Base-by-base conservation (phyloP, 305 asterid genomes). In the Fraxinus platypoda region DNA sequence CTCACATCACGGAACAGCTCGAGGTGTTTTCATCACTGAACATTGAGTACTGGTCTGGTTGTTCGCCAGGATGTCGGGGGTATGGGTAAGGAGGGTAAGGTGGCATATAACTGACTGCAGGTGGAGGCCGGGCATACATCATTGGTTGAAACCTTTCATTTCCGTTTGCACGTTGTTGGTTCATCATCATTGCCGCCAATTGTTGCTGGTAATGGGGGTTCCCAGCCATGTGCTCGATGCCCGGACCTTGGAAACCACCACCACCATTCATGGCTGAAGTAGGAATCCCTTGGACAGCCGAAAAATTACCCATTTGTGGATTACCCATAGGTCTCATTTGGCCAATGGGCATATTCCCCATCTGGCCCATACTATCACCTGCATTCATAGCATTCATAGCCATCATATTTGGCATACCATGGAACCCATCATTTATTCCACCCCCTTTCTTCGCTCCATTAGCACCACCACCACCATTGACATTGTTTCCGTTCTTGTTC, bases 11-110 rank as follows among this genome's bases (percentile, higher is more conserved):
- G 11, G 31, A 41, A 82, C 99, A 95, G 80, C 99, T 90, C 3
- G 89, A 73, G 70, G 98, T 89, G 87, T 94, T 94, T 49, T 94
- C 99, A 3, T 95, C 99, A 19, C 97, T 92, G 54, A 91, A 90
- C 88, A 90, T 85, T 11, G 91, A 71, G 68, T 88, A 92, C 81
- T 85, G 95, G 72, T 95, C 98, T 0, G 91, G 90, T 6, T 93
- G 84, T 0, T 87, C 89, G 23, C 89, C 90, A 0, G 95, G 74
- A 26, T 66, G 97, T 9, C 94, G 88, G 0, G 91, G 87, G 76
- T 89, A 86, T 0, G 91, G 90, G 84, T 87, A 86, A 0, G 94
- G 88, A 13, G 82, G 82, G 38, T 76, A 77, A 19, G 82, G 79
- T 2, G 94, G 95, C 94, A 90, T 88, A 88, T 90, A 92, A 68